A percentile compares a stretch with the other conserved stretches of the same genome.
phyloP scores from a whole-genome alignment of 2,329 filamentous ascomycete genomes.

The Apiospora sp. region DNA sequence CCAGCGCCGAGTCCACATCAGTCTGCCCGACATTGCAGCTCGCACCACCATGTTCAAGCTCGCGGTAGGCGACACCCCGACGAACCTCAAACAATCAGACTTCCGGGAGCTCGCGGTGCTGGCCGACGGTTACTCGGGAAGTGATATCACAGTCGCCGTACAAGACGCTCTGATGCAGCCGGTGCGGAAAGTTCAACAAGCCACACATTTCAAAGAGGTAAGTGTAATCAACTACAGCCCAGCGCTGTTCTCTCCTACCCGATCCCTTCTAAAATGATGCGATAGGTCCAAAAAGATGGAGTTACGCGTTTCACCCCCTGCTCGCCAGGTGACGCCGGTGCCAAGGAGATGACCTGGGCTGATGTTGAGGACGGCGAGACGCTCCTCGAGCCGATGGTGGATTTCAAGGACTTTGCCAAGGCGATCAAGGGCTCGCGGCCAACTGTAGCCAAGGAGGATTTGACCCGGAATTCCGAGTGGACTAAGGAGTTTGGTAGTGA shows the following conservation, averaged over 20 bases:
- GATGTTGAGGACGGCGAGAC: conserved; percentile 84
- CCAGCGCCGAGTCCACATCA: conserved; percentile 95
- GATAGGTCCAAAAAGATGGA: conserved; percentile 74
- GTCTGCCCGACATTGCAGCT: conserved; percentile 84
- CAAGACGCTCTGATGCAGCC: conserved; percentile 98
- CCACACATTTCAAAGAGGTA: conserved; percentile 97
- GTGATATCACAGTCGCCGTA: conserved; percentile 94
- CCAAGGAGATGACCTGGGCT: conserved; percentile 93
- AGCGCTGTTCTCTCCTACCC: too few species aligned
- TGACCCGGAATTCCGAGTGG: conserved; percentile 88
- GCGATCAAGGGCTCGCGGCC: conserved; percentile 88
- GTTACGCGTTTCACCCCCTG: conserved; percentile 82
- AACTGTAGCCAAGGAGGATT: conserved; percentile 87
- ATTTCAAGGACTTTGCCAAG: conserved; percentile 91
- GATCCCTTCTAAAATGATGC: background rate
- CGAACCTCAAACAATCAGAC: conserved; percentile 79
- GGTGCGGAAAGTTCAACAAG: conserved; percentile 93
- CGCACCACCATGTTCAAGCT: conserved; percentile 96
- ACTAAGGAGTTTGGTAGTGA: conserved; percentile 96
- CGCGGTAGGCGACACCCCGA: conserved; percentile 91
- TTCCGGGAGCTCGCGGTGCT: conserved; percentile 81
- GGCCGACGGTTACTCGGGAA: conserved; percentile 94
- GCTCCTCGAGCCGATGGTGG: conserved; percentile 84
- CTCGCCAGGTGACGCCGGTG: conserved; percentile 87
- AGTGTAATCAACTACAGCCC: conserved; percentile 32